These are phyloP conservation scores for Trichophyton equinum DNA, from an alignment of 2,329 filamentous ascomycete genomes.

Conservation along the genomic window DNA sequence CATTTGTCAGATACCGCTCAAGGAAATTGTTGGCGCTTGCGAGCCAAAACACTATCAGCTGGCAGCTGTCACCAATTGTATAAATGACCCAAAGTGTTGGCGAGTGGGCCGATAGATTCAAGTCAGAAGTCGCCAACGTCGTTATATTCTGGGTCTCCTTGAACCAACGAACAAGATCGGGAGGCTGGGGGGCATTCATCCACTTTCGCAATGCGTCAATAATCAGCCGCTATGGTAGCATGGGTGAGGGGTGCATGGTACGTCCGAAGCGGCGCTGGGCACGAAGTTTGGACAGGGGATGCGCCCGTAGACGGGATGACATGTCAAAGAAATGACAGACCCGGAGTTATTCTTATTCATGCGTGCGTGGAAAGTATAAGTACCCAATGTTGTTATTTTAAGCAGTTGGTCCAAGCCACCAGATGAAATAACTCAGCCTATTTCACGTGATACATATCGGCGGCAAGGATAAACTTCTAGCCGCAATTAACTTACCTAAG, in stretches of 20 bases:
- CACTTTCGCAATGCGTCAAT: too few relatives aligned
- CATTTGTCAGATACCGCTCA: not conserved
- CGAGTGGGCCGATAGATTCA: not conserved
- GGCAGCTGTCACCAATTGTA: not conserved
- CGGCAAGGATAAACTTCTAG: not conserved
- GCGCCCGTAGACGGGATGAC: not conserved
- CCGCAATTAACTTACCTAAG: not conserved
- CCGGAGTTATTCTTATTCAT: not conserved
- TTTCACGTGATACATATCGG: not conserved
- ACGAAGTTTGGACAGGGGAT: not conserved
- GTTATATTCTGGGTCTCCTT: not conserved
- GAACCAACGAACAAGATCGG: not conserved
- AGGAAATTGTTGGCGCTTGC: not conserved
- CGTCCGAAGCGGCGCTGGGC: not conserved
- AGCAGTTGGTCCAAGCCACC: slow-evolving; percentile 3
- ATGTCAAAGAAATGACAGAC: not conserved
- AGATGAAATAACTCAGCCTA: not conserved
- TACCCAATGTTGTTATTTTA: not conserved
- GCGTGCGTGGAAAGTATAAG: not conserved
- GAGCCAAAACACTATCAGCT: not conserved
- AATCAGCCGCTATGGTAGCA: not conserved
- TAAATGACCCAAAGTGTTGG: not conserved
- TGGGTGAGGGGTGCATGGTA: not conserved
- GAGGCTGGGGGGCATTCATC: not conserved
- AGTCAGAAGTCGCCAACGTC: not conserved